Evolutionary conservation across 495 filamentous ascomycete species (phyloP), one percentile per base, ranked within the genome.

Genomic region (Lepidopterella palustris): DNA sequence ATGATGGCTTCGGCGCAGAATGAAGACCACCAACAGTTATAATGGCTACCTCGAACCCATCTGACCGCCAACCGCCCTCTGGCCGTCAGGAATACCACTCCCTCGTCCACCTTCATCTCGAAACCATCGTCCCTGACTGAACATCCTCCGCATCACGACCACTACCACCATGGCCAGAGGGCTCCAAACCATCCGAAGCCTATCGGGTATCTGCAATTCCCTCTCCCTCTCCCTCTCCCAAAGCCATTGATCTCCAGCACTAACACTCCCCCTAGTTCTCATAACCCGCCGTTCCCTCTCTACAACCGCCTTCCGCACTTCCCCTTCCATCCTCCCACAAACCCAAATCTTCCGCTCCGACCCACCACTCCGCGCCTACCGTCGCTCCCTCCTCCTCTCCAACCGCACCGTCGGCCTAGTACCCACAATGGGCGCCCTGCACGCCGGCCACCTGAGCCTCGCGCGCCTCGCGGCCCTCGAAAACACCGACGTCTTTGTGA

Each of bases 371-470:
- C 90, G 91, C 49, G 71, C 81, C 66, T 82, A 85, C 74, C 88
- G 92, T 15, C 81, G 80, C 1, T 76, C 83, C 27, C 81, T 92
- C 28, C 76, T 86, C 45, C 77, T 84, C 52, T 78, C 84, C 62
- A 79, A 85, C 68, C 83, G 86, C 29, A 84, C 84, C 18, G 84
- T 98, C 50, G 90, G 87, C 45, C 82, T 98, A 9, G 90, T 98
- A 6, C 93, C 93, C 0, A 98, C 93, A 9, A 97, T 98, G 92
- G 93, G 93, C 39, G 93, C 93, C 15, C 81, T 98, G 0, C 93
- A 98, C 72, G 81, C 87, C 58, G 93, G 93, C 25, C 93, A 98
- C 71, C 74, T 97, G 29, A 87, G 88, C 11, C 78, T 97, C 5
- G 88, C 96, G 67, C 90, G 91, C 29, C 80, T 85, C 63, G 93